Conservation (phyloP, 768 basidiomycete species). For the Roridomyces roridus region DNA sequence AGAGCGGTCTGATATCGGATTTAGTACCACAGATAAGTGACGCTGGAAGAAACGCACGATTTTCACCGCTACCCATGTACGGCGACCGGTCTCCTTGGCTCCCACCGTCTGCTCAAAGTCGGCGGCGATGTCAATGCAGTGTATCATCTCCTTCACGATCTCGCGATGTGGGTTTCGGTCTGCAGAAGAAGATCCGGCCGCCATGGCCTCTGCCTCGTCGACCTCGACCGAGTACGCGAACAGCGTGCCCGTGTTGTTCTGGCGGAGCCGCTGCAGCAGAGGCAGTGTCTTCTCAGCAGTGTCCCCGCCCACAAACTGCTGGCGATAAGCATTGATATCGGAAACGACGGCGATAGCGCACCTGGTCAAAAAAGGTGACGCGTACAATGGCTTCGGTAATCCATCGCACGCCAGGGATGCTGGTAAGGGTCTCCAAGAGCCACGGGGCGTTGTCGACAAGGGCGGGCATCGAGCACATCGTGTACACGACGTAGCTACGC, state of each 20-base stretch:
- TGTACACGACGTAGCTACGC: slow-evolving; percentile 83
- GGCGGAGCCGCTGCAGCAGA: slow-evolving; percentile 64
- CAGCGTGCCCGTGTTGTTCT: slow-evolving; percentile 73
- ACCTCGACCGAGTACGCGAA: slow-evolving; percentile 90
- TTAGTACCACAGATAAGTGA: not conserved
- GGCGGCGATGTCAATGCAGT: slow-evolving; percentile 78
- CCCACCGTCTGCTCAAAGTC: slow-evolving; percentile 71
- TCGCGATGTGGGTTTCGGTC: slow-evolving; percentile 55
- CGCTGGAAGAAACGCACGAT: slow-evolving; percentile 52
- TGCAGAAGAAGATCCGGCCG: slow-evolving; percentile 22
- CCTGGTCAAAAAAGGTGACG: slow-evolving; percentile 87
- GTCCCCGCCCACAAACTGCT: slow-evolving; percentile 89
- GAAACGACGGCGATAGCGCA: slow-evolving; percentile 32
- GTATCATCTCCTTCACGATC: slow-evolving; percentile 77
- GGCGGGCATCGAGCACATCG: slow-evolving; percentile 76
- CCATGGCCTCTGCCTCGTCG: slow-evolving; percentile 60
- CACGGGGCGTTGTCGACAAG: slow-evolving; percentile 79
- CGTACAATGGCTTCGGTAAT: slow-evolving; percentile 75
- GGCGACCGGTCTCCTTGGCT: slow-evolving; percentile 42
- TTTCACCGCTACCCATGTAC: slow-evolving; percentile 89
- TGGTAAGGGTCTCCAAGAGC: slow-evolving; percentile 58
- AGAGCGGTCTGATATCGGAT: slow-evolving; percentile 63
- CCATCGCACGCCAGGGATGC: slow-evolving; percentile 64
- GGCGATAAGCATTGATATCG: not conserved
- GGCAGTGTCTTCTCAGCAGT: slow-evolving; percentile 73